Evolutionary conservation across 441 rosid genomes (phyloP).

Genomic region (Metrosideros polymorpha): DNA sequence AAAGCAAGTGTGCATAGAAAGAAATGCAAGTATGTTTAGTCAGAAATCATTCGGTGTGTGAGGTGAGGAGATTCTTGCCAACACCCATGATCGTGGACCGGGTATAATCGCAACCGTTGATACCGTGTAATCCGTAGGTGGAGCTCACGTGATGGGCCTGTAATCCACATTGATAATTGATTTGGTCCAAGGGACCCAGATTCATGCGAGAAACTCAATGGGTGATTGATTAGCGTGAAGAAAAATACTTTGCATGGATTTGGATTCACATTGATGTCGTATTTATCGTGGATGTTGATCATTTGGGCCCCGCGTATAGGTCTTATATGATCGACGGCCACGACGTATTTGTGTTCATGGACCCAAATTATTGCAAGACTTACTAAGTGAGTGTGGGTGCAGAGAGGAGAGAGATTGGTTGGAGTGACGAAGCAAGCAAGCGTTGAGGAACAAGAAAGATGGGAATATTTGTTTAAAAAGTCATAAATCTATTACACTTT

Average conservation of each 20-base stretch:
- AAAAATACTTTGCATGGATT: fast-evolving
- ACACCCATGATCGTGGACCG: background rate
- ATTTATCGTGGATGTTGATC: fast-evolving
- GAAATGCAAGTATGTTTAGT: background rate
- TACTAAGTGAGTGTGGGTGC: background rate
- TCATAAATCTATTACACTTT: no score
- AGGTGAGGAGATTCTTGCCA: background rate
- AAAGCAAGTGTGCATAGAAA: background rate
- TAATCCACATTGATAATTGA: background rate
- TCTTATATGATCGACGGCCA: background rate
- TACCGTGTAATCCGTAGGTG: fast-evolving
- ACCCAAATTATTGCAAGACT: background rate
- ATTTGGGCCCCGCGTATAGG: fast-evolving
- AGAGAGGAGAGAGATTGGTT: background rate
- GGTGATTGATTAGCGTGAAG: background rate
- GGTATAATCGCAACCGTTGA: fast-evolving
- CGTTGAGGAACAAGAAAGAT: background rate
- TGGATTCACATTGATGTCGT: fast-evolving
- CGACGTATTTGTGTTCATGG: fast-evolving
- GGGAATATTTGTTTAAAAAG: no score
- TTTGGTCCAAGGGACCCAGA: fast-evolving
- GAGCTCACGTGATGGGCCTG: background rate
- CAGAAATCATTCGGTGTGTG: background rate
- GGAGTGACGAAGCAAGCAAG: background rate
- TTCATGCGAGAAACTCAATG: fast-evolving